Evolutionary conservation across 495 filamentous ascomycete genomes (phyloP), one percentile per base, ranked within the genome.

Genomic region (Entonaema liquescens): DNA sequence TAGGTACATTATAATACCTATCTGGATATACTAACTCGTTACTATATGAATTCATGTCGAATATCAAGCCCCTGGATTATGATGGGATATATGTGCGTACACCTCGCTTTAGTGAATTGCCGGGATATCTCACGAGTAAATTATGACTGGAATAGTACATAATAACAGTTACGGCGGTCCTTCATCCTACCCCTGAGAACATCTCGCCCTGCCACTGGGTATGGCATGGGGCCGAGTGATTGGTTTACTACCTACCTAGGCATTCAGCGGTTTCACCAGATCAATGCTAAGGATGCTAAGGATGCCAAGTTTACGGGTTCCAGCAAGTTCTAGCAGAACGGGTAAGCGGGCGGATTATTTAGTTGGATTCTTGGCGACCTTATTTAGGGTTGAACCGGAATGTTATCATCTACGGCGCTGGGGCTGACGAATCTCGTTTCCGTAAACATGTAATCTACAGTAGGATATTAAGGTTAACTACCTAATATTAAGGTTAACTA

Each of bases 261-360:
- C n/a, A n/a, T n/a, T 53, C 23, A 56, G 56, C 17, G 56, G 25
- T 0, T 33, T 25, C 23, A 8, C 13, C 29, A 28, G 25, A 19
- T 4, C 29, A 44, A n/a, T 56, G 53, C 31, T 31, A 57, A n/a
- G n/a, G n/a, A 23, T 33, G 31, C 31, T 33, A 33, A 33, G 38
- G 17, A 38, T 58, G 57, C 61, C 57, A 62, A 71, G 68, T 40
- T 36, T 26, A 52, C 59, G 3, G 26, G 57, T 26, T 13, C 68
- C 36, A 65, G 42, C 36, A 17, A 33, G 31, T 33, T 33, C 31
- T 9, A 33, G 6, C 31, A 33, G 52, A 5, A 15, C n/a, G 57
- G 57, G 29, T 44, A 25, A 17, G 59, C 7, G 67, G 47, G 42
- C 17, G 57, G n/a, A 21, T 58, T 19, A 49, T 54, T 65, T 55